phyloP scores from a whole-genome alignment of 495 filamentous ascomycete species.

The Aspergillus nanangensis region DNA sequence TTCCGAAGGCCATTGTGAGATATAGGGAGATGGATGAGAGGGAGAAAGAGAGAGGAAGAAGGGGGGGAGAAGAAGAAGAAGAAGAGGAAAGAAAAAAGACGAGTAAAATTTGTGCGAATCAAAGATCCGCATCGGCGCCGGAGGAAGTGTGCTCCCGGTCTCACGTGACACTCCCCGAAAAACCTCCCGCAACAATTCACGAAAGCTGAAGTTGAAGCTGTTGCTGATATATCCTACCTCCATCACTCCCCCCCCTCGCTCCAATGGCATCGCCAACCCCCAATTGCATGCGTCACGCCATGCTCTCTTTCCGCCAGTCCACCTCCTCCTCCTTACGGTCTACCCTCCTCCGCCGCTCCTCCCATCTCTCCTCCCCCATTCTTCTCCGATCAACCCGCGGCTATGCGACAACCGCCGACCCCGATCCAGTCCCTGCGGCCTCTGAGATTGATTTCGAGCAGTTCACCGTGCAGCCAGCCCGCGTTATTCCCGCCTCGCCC shows the following conservation, averaged over 20 bases:
- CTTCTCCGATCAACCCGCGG: conserved; percentile 14
- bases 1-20: conserved; percentile 86
- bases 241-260: no score
- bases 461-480: conserved; percentile 41
- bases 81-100: conserved; percentile 25
- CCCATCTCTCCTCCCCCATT: conserved; percentile 6
- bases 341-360: conserved; percentile 15
- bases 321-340: conserved; percentile 12
- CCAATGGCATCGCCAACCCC: conserved; percentile 34
- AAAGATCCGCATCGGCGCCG: conserved; percentile 29
- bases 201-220: no score
- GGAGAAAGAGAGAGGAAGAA: conserved; percentile 24
- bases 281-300: conserved; percentile 34
- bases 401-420: conserved; percentile 31
- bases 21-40: conserved; percentile 17
- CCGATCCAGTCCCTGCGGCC: conserved; percentile 27
- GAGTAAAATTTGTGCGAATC: conserved; percentile 33
- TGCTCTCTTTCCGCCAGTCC: conserved; percentile 31
- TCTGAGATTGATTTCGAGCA: conserved; percentile 40
- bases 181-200: no score
- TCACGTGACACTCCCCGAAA: conserved; percentile 26
- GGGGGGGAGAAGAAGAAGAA: conserved; percentile 28
- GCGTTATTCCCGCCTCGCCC: conserved; percentile 76
- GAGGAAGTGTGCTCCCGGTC: conserved; percentile 20
- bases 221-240: no score